A percentile compares a stretch with the other conserved stretches of the same genome.
These are phyloP conservation scores for Physcomitrellopsis africana DNA, from an alignment of 225 moss, liverwort and hornwort genomes.

Conservation along the genomic window DNA sequence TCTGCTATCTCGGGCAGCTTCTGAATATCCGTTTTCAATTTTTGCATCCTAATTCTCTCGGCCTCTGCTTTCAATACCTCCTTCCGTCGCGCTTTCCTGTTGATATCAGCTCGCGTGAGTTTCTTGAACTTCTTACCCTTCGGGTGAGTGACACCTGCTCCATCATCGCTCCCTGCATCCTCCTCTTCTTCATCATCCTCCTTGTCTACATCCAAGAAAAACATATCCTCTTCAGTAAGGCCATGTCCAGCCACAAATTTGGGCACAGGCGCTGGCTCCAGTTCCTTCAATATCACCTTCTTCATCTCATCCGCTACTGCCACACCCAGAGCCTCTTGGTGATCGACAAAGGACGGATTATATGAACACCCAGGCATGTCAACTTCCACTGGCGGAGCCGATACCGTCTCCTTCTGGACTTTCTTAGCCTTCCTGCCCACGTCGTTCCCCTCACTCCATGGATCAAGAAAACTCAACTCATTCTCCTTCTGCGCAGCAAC, in stretches of 20 bases:
- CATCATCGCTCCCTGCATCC: conserved; percentile 34
- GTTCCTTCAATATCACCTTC: conserved; percentile 68
- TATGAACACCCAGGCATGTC: conserved; percentile 96
- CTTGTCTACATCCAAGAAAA: conserved; percentile 75
- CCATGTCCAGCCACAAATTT: conserved; percentile 51
- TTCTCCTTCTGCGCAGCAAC: conserved; percentile 6
- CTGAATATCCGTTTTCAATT: conserved; percentile 72
- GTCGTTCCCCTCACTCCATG: conserved; percentile 30
- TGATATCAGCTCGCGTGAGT: conserved; percentile 86
- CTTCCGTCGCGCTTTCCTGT: conserved; percentile 71
- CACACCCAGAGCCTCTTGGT: conserved; percentile 88
- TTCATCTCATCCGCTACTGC: conserved; percentile 92
- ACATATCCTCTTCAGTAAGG: conserved; percentile 77
- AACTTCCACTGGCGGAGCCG: conserved; percentile 75
- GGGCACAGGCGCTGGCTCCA: conserved; percentile 68
- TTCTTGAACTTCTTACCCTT: conserved; percentile 79
- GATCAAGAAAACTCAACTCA: conserved; percentile 41
- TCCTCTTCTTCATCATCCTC: conserved; percentile 44
- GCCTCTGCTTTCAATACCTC: conserved; percentile 69
- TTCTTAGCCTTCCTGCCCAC: conserved; percentile 34
- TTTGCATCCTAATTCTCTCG: conserved; percentile 53
- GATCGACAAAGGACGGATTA: conserved; percentile 88
- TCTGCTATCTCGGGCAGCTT: conserved; percentile 78
- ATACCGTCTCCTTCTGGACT: conserved; percentile 32
- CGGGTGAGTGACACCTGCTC: conserved; percentile 26